Percentiles rank a stretch among this genome's conserved stretches.
Conservation (phyloP, 176 grass and related monocot genomes). For the Canna indica region DNA sequence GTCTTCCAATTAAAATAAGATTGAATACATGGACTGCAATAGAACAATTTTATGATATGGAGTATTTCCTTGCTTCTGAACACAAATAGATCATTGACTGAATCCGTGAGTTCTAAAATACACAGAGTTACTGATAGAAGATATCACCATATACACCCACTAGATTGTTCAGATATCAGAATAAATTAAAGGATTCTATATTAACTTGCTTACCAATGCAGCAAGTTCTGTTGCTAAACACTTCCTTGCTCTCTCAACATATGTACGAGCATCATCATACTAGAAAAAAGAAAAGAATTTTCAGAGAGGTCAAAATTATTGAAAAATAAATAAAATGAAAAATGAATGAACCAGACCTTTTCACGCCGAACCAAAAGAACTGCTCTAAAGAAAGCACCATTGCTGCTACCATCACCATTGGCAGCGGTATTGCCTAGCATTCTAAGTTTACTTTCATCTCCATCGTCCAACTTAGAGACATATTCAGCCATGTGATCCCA, state of each 20-base stretch:
- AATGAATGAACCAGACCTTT: slow-evolving; percentile 29
- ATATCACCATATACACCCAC: slow-evolving; percentile 12
- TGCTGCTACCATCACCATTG: slow-evolving; percentile 95
- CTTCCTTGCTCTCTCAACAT: slow-evolving; percentile 84
- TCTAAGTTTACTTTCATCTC: slow-evolving; percentile 77
- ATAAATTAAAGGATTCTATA: not conserved
- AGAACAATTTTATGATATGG: too few relatives aligned
- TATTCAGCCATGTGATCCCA: slow-evolving; percentile 98
- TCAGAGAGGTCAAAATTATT: slow-evolving; percentile 16
- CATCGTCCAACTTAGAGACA: slow-evolving; percentile 86
- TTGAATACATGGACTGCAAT: too few relatives aligned
- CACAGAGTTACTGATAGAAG: not conserved
- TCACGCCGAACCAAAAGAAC: slow-evolving; percentile 86
- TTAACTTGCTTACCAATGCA: slow-evolving; percentile 46
- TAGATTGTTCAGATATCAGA: not conserved
- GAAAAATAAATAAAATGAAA: slow-evolving; percentile 5
- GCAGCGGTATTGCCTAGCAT: slow-evolving; percentile 71
- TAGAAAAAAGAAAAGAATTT: slow-evolving; percentile 28
- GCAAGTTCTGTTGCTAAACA: slow-evolving; percentile 97
- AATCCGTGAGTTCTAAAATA: too few relatives aligned
- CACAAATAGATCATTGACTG: too few relatives aligned
- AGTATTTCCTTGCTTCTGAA: too few relatives aligned
- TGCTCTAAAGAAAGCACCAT: slow-evolving; percentile 94
- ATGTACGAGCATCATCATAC: slow-evolving; percentile 77
- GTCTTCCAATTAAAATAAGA: too few relatives aligned